Evolutionary conservation across 306 rosid species (phyloP).

Genomic region (Ormosia semicastrata): DNA sequence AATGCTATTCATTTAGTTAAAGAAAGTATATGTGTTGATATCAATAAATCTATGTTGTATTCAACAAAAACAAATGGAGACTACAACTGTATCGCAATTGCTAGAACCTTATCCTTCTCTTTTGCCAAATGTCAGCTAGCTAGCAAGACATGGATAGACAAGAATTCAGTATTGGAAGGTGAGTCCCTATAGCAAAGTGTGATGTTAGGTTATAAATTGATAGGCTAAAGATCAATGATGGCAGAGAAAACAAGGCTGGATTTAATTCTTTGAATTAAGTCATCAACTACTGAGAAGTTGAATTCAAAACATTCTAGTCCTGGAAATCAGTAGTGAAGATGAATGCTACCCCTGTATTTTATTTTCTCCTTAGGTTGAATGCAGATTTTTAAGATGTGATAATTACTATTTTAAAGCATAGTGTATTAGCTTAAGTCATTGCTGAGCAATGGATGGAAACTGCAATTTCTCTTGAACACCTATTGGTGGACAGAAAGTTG

Average conservation of each 20-base stretch:
- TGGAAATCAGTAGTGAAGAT: background rate
- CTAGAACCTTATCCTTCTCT: background rate
- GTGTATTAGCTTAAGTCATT: background rate
- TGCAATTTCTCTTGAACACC: background rate
- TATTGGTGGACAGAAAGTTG: background rate
- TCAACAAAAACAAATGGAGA: background rate
- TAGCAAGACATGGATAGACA: background rate
- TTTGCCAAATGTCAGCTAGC: background rate
- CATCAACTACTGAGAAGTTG: background rate
- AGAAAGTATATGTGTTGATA: background rate
- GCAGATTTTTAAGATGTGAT: background rate
- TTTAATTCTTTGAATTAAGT: background rate
- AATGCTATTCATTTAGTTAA: background rate
- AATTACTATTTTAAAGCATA: background rate
- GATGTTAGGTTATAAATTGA: background rate
- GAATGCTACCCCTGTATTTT: background rate
- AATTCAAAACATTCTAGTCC: background rate
- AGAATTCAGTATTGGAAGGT: background rate
- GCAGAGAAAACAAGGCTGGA: background rate
- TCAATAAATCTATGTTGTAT: background rate
- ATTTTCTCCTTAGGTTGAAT: slow-evolving; percentile 5
- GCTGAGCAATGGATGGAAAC: background rate
- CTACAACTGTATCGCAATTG: background rate
- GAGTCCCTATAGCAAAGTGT: background rate
- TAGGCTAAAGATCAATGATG: background rate